Base-by-base conservation (phyloP, 1,284 basidiomycete genomes). In the Cutaneotrichosporon cavernicola region DNA sequence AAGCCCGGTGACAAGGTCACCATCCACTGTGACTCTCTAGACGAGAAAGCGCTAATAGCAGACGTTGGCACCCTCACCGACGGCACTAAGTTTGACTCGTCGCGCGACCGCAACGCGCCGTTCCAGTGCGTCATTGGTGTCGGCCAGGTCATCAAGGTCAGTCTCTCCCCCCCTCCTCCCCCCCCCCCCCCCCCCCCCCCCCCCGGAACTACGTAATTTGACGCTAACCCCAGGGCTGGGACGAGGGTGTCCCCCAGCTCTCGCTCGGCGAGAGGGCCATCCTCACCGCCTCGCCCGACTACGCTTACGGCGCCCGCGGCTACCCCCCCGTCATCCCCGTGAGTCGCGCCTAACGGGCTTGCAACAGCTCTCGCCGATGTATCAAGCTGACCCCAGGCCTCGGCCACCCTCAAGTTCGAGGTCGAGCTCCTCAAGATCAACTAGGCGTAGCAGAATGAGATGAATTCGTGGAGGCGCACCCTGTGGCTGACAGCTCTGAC, bases 171-270 rank as follows among this genome's bases (percentile, higher is more conserved):
- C 18, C 8, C 40, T 10, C 26, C 26, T 8, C 40, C 40, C 4
- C 40, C 40, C 5, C 5, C 40, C 8, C 10, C 6, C 36, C 47
- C 21, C 47, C 13, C 21, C 0, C 2, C 14, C 14, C 14, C 26
- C 26, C 3, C 26, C 26, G 26, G 26, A 26, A 3, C 26, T 26
- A 26, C 2, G 26, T 31, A 10, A 6, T 10, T 13, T 6, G 18
- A 21, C 60, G 72, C 61, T 72, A 70, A 65, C 72, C 71, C 62
- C 71, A 74, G 67, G 92, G 91, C 50, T 95, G 92, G 92, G 91
- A 95, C 76, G 91, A 93, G 81, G 91, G 91, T 64, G 89, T 92
- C 36, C 86, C 84, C 18, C 84, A 90, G 81, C 80, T 92, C 69
- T 91, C 90, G 30, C 53, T 91, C 47, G 90, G 90, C 67, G 78